Percentiles rank a stretch among this genome's conserved stretches.
These are phyloP conservation scores for Typha latifolia DNA, from an alignment of 176 grass and related monocot genomes.

Conservation along the genomic window DNA sequence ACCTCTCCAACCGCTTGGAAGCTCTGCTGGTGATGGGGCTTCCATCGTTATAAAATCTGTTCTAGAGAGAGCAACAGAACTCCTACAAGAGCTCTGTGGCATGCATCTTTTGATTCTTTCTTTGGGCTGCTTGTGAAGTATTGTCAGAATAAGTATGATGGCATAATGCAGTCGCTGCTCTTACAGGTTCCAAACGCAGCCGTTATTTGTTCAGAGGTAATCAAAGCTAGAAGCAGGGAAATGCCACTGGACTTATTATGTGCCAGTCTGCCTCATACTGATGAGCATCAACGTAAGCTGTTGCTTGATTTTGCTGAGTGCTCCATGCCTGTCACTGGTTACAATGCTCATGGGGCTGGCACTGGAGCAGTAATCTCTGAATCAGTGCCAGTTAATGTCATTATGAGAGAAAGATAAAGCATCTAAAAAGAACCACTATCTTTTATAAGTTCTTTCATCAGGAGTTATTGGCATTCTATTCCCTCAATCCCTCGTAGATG, in stretches of 20 bases:
- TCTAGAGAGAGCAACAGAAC: conserved; percentile 21
- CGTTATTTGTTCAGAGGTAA: conserved; percentile 8
- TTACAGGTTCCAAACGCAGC: conserved; percentile 7
- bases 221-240: conserved; percentile 48
- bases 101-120: conserved; percentile 32
- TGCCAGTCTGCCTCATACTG: conserved; percentile 73
- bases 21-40: conserved; percentile 32
- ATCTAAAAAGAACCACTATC: background rate
- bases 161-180: conserved; percentile 15
- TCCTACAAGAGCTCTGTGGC: conserved; percentile 29
- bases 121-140: conserved; percentile 21
- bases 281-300: conserved; percentile 55
- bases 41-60: conserved; percentile 20
- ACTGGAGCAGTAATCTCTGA: conserved; percentile 25
- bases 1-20: conserved; percentile 30
- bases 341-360: conserved; percentile 27
- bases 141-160: conserved; percentile 19
- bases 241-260: conserved; percentile 73
- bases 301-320: conserved; percentile 66
- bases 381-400: conserved; percentile 22
- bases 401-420: background rate
- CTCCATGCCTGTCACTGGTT: conserved; percentile 34
- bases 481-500: background rate
- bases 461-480: background rate
- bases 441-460: background rate